Base-by-base conservation (phyloP, 345 rosid species). In the Ricinus communis region DNA sequence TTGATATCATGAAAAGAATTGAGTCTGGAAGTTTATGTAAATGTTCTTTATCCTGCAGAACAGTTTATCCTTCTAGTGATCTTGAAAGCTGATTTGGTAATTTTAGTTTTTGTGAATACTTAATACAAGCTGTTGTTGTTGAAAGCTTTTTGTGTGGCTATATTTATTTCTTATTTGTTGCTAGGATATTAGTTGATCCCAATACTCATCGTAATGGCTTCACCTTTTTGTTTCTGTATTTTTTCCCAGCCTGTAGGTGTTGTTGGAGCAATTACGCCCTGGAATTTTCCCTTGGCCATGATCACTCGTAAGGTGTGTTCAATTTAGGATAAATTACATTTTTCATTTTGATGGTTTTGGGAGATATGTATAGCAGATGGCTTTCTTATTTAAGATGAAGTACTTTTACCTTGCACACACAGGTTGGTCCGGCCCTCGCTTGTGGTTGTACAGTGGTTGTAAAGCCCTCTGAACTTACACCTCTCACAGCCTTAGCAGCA, bases 261-360 rank as follows among this genome's bases (percentile, higher is more conserved):
- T 83, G 96, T 90, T 79, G 99, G 97, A 74, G 91, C 96, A 57
- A 86, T 95, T 69, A 77, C 94, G 21, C 99, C 99, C 6, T 95
- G 99, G 99, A 95, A 95, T 84, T 95, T 92, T 76, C 99, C 99
- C 38, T 83, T 92, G 80, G 99, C 99, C 64, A 95, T 95, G 99
- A 95, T 95, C 74, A 95, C 99, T 41, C 85, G 98, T 58, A 95
- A 95, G 94, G 99, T 95, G 49, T 68, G 85, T 73, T 46, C 59
- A 55, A 31, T 74, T 57, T 61, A 49, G 54, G 58, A 43, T 33
- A 59, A n/a, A 45, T 4, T 13, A 10, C 38, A 1, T 11, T 18
- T 2, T 19, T 5, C 8, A n/a, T 51, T 56, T 24, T 55, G 38
- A 61, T 68, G 33, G 59, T 58, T 60, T 56, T 59, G 45, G 13